Percentiles rank a stretch among this genome's conserved stretches.
Evolutionary conservation across 352 stramenopile genomes (phyloP).

Genomic region (Globisporangium emineosum): DNA sequence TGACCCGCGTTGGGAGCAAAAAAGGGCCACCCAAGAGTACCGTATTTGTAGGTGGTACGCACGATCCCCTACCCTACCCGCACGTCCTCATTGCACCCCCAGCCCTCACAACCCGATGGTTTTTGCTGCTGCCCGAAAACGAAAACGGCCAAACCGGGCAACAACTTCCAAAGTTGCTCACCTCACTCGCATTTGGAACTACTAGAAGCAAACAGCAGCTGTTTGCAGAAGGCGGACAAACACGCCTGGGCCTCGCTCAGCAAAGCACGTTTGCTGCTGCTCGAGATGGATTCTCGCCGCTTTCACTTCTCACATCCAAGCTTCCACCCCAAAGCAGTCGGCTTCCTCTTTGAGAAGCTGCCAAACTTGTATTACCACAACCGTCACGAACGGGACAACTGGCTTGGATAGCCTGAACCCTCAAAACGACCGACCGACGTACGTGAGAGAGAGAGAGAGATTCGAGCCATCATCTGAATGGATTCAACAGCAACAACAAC

Average conservation of each 20-base stretch:
- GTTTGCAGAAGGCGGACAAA: too few relatives aligned
- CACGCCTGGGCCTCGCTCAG: too few relatives aligned
- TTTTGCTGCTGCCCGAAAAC: background rate
- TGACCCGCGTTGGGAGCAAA: background rate
- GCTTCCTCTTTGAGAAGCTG: background rate
- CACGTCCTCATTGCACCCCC: background rate
- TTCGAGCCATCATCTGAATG: constrained; percentile 1
- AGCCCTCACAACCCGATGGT: background rate
- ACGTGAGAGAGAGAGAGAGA: too few relatives aligned
- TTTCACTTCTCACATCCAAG: too few relatives aligned
- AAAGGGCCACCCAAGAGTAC: background rate
- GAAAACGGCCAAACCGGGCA: background rate
- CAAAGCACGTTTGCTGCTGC: background rate
- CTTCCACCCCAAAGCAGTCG: too few relatives aligned
- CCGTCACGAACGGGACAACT: background rate
- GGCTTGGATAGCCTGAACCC: background rate
- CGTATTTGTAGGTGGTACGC: background rate
- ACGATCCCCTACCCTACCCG: background rate
- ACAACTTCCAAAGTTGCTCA: background rate
- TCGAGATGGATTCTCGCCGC: background rate
- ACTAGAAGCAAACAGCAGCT: background rate
- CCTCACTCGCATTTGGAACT: background rate
- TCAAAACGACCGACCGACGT: background rate
- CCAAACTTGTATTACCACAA: background rate
- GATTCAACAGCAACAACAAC: background rate